These are phyloP conservation scores for Zygosaccharomyces pseudobailii DNA, from an alignment of 1,139 yeast species.

Conservation along the genomic window DNA sequence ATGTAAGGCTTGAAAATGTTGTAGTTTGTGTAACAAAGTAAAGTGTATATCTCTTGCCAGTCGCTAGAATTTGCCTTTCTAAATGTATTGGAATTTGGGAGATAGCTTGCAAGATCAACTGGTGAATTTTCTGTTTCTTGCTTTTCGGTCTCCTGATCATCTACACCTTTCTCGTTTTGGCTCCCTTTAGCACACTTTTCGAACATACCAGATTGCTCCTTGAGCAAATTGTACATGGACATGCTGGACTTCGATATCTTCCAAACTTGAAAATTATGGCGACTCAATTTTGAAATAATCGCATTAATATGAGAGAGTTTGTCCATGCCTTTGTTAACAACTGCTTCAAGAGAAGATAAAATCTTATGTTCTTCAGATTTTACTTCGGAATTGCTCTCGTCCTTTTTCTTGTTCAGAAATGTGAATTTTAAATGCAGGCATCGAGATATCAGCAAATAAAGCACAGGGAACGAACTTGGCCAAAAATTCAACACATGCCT, in stretches of 20 bases:
- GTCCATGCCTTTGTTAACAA: constrained; percentile 11
- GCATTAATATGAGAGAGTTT: constrained; percentile 21
- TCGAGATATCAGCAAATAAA: constrained; percentile 22
- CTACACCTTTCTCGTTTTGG: constrained; percentile 1
- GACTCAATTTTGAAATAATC: constrained; percentile 28
- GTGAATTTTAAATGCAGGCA: constrained; percentile 27
- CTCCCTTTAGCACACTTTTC: not conserved
- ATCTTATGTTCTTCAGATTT: not conserved
- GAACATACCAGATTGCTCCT: constrained; percentile 17
- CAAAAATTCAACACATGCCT: constrained; percentile 23
- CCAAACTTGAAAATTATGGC: constrained; percentile 51
- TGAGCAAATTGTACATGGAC: constrained; percentile 30
- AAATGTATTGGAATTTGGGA: constrained; percentile 14
- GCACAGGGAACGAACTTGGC: constrained; percentile 24
- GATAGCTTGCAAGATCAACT: constrained; percentile 7
- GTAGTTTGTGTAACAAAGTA: constrained; percentile 13
- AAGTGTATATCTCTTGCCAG: constrained; percentile 12
- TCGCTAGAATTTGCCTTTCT: constrained; percentile 7
- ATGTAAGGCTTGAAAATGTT: constrained; percentile 8
- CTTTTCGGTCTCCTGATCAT: not conserved
- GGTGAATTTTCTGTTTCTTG: not conserved
- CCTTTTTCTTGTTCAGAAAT: constrained; percentile 8
- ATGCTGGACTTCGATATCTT: constrained; percentile 39
- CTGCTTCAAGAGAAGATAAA: constrained; percentile 11
- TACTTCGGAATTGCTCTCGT: not conserved